These are phyloP conservation scores for Phialophora tarda DNA, from an alignment of 2,329 filamentous ascomycete genomes.

Conservation along the genomic window DNA sequence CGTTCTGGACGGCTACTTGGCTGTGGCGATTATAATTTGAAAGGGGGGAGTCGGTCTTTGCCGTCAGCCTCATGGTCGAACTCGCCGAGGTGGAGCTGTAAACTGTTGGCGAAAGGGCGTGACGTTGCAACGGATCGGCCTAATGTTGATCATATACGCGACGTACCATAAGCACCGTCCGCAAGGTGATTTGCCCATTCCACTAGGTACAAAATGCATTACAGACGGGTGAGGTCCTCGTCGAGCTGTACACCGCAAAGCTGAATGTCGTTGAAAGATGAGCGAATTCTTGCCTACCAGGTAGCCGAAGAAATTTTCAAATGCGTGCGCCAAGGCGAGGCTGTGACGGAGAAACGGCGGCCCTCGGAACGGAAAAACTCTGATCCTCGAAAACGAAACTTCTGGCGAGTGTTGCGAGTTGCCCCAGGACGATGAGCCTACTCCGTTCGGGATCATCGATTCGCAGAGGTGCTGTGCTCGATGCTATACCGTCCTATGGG, in stretches of 20 bases:
- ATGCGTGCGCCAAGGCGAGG: background rate
- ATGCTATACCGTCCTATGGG: background rate
- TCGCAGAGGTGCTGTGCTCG: background rate
- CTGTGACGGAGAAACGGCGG: background rate
- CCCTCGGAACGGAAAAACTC: slow-evolving; percentile 1
- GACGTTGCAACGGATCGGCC: slow-evolving; percentile 5
- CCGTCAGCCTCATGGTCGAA: background rate
- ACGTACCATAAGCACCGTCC: background rate
- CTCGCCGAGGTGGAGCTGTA: slow-evolving; percentile 3
- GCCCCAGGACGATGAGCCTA: background rate
- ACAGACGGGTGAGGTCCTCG: background rate
- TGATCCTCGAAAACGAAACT: background rate
- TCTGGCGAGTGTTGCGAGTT: background rate
- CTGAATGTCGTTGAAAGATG: background rate
- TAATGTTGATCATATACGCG: background rate
- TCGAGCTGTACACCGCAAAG: background rate
- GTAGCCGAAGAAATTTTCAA: background rate
- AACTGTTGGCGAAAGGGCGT: slow-evolving; percentile 3
- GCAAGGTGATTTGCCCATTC: background rate
- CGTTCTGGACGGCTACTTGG: background rate
- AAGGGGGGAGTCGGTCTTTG: background rate
- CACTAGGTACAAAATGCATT: background rate
- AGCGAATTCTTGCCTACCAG: background rate
- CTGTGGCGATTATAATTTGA: background rate
- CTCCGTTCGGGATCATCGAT: background rate